These are phyloP conservation scores for Puccinia horiana DNA, from an alignment of 1,284 basidiomycete species.

Conservation along the genomic window DNA sequence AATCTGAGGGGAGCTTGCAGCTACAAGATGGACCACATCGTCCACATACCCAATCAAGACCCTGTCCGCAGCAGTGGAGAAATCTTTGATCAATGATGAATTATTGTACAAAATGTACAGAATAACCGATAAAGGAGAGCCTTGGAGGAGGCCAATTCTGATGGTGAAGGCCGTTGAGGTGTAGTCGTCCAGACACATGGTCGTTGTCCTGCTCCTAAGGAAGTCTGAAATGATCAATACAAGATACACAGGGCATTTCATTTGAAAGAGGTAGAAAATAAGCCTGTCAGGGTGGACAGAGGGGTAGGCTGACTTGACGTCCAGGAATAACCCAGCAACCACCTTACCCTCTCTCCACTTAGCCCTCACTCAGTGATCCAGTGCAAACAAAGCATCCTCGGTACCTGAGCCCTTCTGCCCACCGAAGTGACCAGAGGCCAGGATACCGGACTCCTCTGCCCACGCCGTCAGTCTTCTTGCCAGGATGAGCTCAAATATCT, in stretches of 20 bases:
- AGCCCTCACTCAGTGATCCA: not conserved
- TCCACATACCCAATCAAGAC: not conserved
- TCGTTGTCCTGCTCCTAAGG: not conserved
- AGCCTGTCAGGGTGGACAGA: not conserved
- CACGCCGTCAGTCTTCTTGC: not conserved
- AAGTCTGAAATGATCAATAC: not conserved
- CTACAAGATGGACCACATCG: not conserved
- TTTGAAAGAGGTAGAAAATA: not conserved
- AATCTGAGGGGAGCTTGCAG: not conserved
- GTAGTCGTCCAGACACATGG: not conserved
- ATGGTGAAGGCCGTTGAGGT: not conserved
- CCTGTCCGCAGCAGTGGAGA: not conserved
- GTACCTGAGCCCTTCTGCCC: too few species aligned
- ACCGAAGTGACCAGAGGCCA: too few species aligned
- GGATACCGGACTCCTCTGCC: not conserved
- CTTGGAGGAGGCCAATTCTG: not conserved
- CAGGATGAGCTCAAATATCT: not conserved
- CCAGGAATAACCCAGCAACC: not conserved
- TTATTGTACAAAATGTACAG: not conserved
- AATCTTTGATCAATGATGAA: too few species aligned
- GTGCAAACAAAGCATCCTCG: too few species aligned
- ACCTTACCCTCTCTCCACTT: not conserved
- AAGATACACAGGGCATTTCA: not conserved
- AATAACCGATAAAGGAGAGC: not conserved
- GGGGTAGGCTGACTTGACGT: slow-evolving; percentile 20